Evolutionary conservation across 192 early-diverging fungal genomes (phyloP), one percentile per base, ranked within the genome.

Genomic region (Coemansia sp.): DNA sequence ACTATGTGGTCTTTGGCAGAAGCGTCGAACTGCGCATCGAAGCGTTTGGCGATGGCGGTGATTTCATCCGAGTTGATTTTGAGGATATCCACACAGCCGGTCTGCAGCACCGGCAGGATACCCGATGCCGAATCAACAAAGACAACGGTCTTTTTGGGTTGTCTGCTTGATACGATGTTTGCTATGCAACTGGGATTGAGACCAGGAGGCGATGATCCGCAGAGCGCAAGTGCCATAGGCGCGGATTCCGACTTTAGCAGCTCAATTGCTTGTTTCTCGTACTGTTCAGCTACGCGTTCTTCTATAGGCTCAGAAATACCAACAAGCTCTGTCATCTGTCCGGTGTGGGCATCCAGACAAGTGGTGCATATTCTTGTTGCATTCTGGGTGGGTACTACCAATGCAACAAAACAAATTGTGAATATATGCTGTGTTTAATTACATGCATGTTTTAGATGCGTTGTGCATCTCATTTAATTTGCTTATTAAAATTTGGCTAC

Each of bases 121-220:
- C 71, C 68, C 32, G 67, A 67, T 55, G 66, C 65, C 4, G 74
- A 68, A 64, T 76, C 74, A 2, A 76, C 74, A 50, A 76, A 71
- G 7, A 76, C 60, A 29, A 76, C 38, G 0, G 68, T 71, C 16
- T 56, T 51, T 33, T 29, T 56, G 1, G 34, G n/a, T 4, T 25
- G 30, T 56, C 31, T 57, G 42, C 52, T 67, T n/a, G 58, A 59
- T 1, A 71, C 22, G 3, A 76, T 71, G 1, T 57, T 34, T 5
- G 74, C 68, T 10, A 76, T 61, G 7, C 56, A 20, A 4, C 20
- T 16, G 0, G 68, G 29, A 8, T 54, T 7, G 18, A 76, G 58
- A 1, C 72, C 72, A 28, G 72, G 66, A 5, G 72, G 69, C 32
- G 67, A 67, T n/a, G 69, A 66, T 32, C 75, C 69, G 55, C 75